phyloP scores from a whole-genome alignment of 768 basidiomycete genomes.

The Amanita polypyramis region DNA sequence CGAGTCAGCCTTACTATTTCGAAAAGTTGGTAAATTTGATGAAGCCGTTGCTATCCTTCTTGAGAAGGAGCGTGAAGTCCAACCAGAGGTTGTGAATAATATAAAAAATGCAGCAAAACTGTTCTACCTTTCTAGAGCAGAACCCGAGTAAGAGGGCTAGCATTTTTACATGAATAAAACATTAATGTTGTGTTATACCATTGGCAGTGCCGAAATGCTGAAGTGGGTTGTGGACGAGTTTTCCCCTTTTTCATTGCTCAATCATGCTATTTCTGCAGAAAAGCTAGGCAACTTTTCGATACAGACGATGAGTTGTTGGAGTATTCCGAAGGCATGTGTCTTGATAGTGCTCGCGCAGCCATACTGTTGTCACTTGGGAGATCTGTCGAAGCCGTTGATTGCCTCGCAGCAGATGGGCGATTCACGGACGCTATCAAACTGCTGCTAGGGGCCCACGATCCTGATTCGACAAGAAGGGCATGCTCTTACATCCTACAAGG shows the following conservation, averaged over 20 bases:
- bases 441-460: conserved; percentile 26
- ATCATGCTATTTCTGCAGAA: conserved; percentile 21
- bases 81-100: conserved; percentile 18
- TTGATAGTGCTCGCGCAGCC: conserved; percentile 36
- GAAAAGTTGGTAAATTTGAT: conserved; percentile 40
- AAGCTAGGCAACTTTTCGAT: conserved; percentile 36
- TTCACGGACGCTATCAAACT: conserved; percentile 34
- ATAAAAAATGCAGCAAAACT: conserved; percentile 36
- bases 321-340: conserved; percentile 43
- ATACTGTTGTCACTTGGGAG: conserved; percentile 33
- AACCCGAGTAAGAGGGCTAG: conserved; percentile 22
- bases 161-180: background rate
- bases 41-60: conserved; percentile 39
- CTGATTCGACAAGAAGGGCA: conserved; percentile 22
- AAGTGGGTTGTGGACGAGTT: background rate
- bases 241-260: background rate
- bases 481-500: conserved; percentile 27
- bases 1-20: conserved; percentile 34
- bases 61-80: conserved; percentile 20
- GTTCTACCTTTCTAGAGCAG: conserved; percentile 29
- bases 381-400: conserved; percentile 38
- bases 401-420: conserved; percentile 39
- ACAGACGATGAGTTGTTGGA: conserved; percentile 41
- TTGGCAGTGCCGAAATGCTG: background rate
- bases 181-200: background rate